phyloP scores from a whole-genome alignment of 257 asterid genomes.

The Primulina eburnea region DNA sequence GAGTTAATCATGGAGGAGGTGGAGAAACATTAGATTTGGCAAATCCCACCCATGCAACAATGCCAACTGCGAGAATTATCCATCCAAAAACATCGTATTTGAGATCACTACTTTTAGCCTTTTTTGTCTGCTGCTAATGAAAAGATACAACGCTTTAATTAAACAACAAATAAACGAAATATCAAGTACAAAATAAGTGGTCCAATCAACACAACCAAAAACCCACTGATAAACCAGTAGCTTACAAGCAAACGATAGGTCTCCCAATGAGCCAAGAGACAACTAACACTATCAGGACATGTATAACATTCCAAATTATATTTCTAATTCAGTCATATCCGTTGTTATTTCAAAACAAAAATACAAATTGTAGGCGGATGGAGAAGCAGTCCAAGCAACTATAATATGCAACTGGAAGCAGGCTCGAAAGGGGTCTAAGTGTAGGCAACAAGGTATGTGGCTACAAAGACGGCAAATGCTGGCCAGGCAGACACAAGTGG shows the following conservation, averaged over 20 bases:
- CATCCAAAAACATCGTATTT: conserved; percentile 56
- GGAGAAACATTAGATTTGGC: conserved; percentile 54
- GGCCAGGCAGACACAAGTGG: background rate
- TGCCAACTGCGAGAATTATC: conserved; percentile 57
- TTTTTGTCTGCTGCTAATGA: conserved; percentile 42
- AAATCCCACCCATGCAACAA: conserved; percentile 54
- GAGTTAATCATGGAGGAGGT: conserved; percentile 30
- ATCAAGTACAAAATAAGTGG: conserved; percentile 3
- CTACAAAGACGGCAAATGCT: background rate
- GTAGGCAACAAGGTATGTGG: background rate
- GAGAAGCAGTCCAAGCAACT: background rate
- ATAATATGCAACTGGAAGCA: background rate
- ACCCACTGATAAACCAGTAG: background rate
- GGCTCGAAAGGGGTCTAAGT: background rate
- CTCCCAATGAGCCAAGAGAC: background rate
- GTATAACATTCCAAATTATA: background rate
- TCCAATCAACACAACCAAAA: background rate
- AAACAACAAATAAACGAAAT: conserved; percentile 7
- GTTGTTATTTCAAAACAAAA: background rate
- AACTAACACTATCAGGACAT: background rate
- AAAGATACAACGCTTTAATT: conserved; percentile 10
- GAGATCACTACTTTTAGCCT: conserved; percentile 44
- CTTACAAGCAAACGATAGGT: too few species aligned
- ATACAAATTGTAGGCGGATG: background rate
- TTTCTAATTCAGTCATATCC: background rate